Conservation (phyloP, 163 green algal genomes). For the Chlamydomonas reinhardtii region DNA sequence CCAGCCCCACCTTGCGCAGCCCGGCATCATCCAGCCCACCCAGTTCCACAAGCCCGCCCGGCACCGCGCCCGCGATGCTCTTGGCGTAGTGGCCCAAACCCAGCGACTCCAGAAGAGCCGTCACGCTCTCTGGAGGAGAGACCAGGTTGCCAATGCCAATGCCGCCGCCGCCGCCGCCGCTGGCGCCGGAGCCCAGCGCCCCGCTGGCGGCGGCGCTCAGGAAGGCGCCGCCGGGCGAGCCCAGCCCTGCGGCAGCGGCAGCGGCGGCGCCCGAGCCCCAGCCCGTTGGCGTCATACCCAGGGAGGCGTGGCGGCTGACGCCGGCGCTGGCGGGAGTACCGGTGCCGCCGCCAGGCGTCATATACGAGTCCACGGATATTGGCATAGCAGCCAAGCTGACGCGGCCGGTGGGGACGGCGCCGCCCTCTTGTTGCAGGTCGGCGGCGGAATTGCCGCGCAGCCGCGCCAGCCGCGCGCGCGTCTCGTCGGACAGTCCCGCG, state of each 20-base stretch:
- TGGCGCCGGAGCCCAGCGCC: not conserved
- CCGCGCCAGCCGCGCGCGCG: constrained; percentile 31
- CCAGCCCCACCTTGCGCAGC: constrained; percentile 27
- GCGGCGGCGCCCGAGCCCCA: not conserved
- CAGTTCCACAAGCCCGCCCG: constrained; percentile 15
- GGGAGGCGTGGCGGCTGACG: too few species aligned
- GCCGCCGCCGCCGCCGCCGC: not conserved
- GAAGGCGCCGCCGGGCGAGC: not conserved
- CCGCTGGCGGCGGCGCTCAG: too few species aligned
- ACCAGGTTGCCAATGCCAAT: not conserved
- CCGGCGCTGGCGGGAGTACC: not conserved
- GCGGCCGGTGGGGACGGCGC: not conserved
- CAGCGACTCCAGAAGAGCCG: constrained; percentile 30
- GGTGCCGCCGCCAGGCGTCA: not conserved
- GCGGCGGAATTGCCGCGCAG: not conserved
- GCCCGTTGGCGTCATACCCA: too few species aligned
- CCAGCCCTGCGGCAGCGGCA: too few species aligned
- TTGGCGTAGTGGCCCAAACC: constrained; percentile 47
- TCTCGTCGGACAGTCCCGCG: constrained; percentile 23
- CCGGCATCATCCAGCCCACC: constrained; percentile 20
- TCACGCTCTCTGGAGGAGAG: not conserved
- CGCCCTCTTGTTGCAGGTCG: not conserved
- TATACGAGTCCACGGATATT: too few species aligned
- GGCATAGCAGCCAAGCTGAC: too few species aligned
- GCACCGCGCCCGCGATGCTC: not conserved